Base-by-base conservation (phyloP, 2,329 filamentous ascomycete species). In the Claviceps sorghi region DNA sequence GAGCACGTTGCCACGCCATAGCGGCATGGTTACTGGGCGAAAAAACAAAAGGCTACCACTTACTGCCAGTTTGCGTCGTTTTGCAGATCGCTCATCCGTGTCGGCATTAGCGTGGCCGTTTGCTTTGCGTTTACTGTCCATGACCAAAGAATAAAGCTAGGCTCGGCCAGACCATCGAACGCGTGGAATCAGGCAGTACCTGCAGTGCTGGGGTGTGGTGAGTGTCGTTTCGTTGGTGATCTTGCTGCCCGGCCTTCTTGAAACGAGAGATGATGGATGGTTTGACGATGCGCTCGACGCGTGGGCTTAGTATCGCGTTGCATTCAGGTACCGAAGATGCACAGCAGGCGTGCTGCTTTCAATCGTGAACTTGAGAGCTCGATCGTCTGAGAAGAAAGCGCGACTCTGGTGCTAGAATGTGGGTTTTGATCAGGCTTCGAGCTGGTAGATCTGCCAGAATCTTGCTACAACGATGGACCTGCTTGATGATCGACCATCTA, bases 111-210 rank as follows among this genome's bases (percentile, higher is more conserved):
- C 68, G 53, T 66, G 64, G 56, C 72, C 71, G 60, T 73, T 73
- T 49, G 74, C 74, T 61, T 79, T 80, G 58, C 77, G 74, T 67
- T 80, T 80, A 63, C 69, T 70, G 58, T 80, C 77, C 77, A 80
- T 80, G 47, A 56, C 65, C 57, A 56, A 52, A 53, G 54, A 53
- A 47, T 56, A 58, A 34, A 53, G 52, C 56, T 55, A 42, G 59
- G 62, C 60, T 40, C 52, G 56, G 52, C 55, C 50, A 49, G 58
- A 58, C 57, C 65, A 66, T 65, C 17, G n/a, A 38, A 26, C 17
- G 6, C 36, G 2, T 38, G 5, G 22, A 38, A 17, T 19, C 15
- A 34, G 19, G 58, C 51, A 56, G 21, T 15, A 22, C 11, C n/a
- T 3, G 32, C 5, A 6, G 29, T 19, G n/a, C 15, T 19, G 49